These are phyloP conservation scores for Rhizophagus prolifer DNA, from an alignment of 192 early-diverging fungal genomes.

Conservation along the genomic window DNA sequence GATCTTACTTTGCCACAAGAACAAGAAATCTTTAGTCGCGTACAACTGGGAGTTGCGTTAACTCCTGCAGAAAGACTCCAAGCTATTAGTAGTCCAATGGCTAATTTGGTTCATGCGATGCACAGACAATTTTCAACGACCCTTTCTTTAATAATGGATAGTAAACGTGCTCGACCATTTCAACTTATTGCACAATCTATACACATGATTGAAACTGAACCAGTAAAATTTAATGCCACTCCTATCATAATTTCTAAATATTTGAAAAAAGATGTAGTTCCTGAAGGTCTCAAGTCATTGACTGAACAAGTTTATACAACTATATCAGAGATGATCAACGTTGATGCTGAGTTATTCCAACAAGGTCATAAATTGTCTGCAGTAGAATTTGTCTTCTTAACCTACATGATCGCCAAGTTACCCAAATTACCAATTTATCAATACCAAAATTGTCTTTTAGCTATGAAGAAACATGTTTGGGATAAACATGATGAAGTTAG, in stretches of 20 bases:
- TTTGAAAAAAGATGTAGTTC: conserved; percentile 20
- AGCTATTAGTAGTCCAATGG: conserved; percentile 32
- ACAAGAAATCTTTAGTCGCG: conserved; percentile 36
- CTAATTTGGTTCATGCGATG: conserved; percentile 11
- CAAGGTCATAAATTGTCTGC: conserved; percentile 15
- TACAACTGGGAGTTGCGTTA: conserved; percentile 32
- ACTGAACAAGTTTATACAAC: conserved; percentile 6
- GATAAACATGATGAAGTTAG: conserved; percentile 18
- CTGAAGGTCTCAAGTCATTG: background rate
- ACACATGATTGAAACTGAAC: conserved; percentile 23
- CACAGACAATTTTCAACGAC: background rate
- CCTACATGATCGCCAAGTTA: conserved; percentile 18
- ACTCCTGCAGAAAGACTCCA: conserved; percentile 32
- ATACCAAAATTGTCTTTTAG: conserved; percentile 21
- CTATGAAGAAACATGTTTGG: conserved; percentile 21
- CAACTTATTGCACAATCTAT: conserved; percentile 29
- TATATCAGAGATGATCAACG: conserved; percentile 17
- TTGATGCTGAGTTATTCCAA: conserved; percentile 23
- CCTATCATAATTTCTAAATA: conserved; percentile 4
- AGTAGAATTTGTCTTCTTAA: conserved; percentile 23
- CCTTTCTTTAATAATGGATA: conserved; percentile 19
- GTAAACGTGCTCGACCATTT: conserved; percentile 18
- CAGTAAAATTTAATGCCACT: conserved; percentile 19
- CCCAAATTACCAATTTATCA: conserved; percentile 12
- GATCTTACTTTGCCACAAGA: conserved; percentile 33